These are phyloP conservation scores for Phialemonium atrogriseum DNA, from an alignment of 2,329 filamentous ascomycete species.

Conservation along the genomic window DNA sequence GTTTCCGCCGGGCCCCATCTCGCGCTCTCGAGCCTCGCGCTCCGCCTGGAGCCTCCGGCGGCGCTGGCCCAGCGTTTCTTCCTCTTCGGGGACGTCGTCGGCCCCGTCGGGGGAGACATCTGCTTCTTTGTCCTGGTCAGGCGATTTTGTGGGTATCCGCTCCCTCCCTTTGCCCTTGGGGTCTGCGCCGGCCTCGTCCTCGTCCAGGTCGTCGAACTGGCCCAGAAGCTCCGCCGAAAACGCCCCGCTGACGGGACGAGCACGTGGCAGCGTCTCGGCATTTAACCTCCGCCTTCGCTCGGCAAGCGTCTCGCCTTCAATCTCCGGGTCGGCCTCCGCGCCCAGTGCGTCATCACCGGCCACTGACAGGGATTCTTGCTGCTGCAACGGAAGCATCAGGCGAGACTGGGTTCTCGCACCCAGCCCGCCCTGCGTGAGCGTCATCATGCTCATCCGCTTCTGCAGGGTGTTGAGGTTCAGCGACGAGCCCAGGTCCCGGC, in stretches of 20 bases:
- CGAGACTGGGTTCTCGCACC: slow-evolving; percentile 17
- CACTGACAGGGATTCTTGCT: neutral
- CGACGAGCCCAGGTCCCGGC: slow-evolving; percentile 37
- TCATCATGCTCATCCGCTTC: slow-evolving; percentile 36
- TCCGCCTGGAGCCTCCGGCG: slow-evolving; percentile 65
- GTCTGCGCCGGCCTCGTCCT: slow-evolving; percentile 27
- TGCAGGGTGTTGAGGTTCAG: slow-evolving; percentile 19
- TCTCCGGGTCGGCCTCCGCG: slow-evolving; percentile 36
- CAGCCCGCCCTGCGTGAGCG: slow-evolving; percentile 24
- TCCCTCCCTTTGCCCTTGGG: slow-evolving; percentile 19
- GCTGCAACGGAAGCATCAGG: slow-evolving; percentile 10
- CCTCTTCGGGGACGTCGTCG: slow-evolving; percentile 45
- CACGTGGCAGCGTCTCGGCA: slow-evolving; percentile 34
- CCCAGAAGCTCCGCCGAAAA: slow-evolving; percentile 64
- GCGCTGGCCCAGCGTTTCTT: slow-evolving; percentile 73
- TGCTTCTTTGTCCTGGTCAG: no score
- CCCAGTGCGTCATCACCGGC: slow-evolving; percentile 18
- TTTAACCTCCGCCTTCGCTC: slow-evolving; percentile 53
- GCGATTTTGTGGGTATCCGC: no score
- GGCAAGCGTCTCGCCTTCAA: slow-evolving; percentile 56
- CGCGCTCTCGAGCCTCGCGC: slow-evolving; percentile 52
- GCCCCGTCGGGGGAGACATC: slow-evolving; percentile 10
- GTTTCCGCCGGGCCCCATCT: slow-evolving; percentile 28
- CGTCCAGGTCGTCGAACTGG: slow-evolving; percentile 50
- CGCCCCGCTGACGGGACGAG: slow-evolving; percentile 52